Percentiles rank a stretch among this genome's conserved stretches.
Evolutionary conservation across 495 filamentous ascomycete species (phyloP).

Genomic region (Chaetomium fimeti): DNA sequence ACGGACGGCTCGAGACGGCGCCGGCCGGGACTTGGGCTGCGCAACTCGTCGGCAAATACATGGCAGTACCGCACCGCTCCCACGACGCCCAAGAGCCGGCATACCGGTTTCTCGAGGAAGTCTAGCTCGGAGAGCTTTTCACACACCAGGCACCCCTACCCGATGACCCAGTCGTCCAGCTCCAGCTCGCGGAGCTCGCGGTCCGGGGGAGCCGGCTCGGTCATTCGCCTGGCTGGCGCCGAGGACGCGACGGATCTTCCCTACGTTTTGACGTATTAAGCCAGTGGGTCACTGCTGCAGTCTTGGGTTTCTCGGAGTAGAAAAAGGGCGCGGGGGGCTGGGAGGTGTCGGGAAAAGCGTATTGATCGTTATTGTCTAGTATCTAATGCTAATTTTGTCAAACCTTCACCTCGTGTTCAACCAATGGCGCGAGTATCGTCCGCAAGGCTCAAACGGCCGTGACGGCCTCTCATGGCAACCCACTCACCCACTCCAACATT

Average conservation of each 20-base stretch:
- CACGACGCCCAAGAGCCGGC: slow-evolving; percentile 49
- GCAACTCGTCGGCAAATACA: slow-evolving; percentile 41
- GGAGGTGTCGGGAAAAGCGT: not conserved
- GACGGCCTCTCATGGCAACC: not conserved
- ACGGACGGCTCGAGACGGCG: slow-evolving; percentile 29
- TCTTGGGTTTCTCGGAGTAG: too few species aligned
- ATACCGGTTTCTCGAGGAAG: slow-evolving; percentile 32
- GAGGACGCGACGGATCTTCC: slow-evolving; percentile 42
- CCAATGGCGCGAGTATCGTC: not conserved
- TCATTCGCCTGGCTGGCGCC: slow-evolving; percentile 43
- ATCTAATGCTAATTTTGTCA: not conserved
- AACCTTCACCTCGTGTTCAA: not conserved
- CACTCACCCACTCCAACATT: not conserved
- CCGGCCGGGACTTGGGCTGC: slow-evolving; percentile 25
- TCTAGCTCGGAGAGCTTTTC: slow-evolving; percentile 46
- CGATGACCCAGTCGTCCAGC: slow-evolving; percentile 40
- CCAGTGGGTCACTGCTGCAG: slow-evolving; percentile 9
- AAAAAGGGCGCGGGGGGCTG: not conserved
- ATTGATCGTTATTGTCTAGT: slow-evolving; percentile 1
- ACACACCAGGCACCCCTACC: slow-evolving; percentile 44
- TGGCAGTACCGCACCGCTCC: slow-evolving; percentile 52
- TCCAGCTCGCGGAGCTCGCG: slow-evolving; percentile 27
- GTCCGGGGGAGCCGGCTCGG: slow-evolving; percentile 31
- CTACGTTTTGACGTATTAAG: slow-evolving; percentile 41
- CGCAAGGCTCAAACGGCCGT: not conserved